Percentiles rank a stretch among this genome's conserved stretches.
phyloP scores from a whole-genome alignment of 2,329 filamentous ascomycete genomes.

The Alternaria dauci region DNA sequence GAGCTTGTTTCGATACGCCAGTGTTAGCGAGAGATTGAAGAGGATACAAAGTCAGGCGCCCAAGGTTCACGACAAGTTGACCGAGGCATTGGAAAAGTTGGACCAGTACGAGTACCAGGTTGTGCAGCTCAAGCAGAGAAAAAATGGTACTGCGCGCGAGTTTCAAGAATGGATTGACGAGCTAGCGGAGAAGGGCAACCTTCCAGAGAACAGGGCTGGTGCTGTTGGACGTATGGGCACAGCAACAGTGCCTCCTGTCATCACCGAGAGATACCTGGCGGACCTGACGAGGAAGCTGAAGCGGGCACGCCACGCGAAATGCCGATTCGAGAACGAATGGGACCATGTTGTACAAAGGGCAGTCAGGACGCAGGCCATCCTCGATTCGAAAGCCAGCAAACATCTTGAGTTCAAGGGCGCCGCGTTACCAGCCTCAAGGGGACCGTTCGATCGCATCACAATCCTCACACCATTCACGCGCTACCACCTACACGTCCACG shows the following conservation, averaged over 20 bases:
- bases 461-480: slow-evolving; percentile 82
- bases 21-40: slow-evolving; percentile 75
- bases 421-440: slow-evolving; percentile 57
- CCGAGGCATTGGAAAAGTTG: slow-evolving; percentile 80
- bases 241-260: slow-evolving; percentile 74
- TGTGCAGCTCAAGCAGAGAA: slow-evolving; percentile 78
- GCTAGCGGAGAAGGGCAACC: slow-evolving; percentile 76
- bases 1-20: slow-evolving; percentile 79
- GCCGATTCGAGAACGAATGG: slow-evolving; percentile 88
- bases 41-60: slow-evolving; percentile 82
- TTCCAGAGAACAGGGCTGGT: slow-evolving; percentile 66
- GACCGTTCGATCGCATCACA: slow-evolving; percentile 52
- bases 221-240: slow-evolving; percentile 41
- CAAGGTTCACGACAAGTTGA: slow-evolving; percentile 83
- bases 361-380: slow-evolving; percentile 76
- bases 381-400: slow-evolving; percentile 83
- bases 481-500: slow-evolving; percentile 76
- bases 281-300: slow-evolving; percentile 84
- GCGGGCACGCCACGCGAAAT: slow-evolving; percentile 81
- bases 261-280: slow-evolving; percentile 92
- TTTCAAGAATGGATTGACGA: slow-evolving; percentile 98
- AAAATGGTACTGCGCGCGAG: slow-evolving; percentile 76
- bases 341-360: slow-evolving; percentile 78
- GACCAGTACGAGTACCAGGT: slow-evolving; percentile 86
- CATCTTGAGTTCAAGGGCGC: slow-evolving; percentile 76